Evolutionary conservation across 306 rosid species (phyloP), one percentile per base, ranked within the genome.

Genomic region (Morella rubra): DNA sequence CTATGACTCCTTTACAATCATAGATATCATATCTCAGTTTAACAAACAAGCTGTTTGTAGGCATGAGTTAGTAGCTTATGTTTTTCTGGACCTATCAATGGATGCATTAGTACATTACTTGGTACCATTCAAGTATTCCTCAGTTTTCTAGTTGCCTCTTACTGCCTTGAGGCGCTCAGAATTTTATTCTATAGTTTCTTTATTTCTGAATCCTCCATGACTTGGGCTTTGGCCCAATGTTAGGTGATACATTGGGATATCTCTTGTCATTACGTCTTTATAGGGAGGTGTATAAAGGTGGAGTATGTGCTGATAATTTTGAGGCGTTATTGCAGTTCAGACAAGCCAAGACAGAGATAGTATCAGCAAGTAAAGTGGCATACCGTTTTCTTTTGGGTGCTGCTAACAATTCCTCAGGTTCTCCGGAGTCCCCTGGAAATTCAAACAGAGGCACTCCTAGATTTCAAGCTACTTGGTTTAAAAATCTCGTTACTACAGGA

Each of bases 291-390:
- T 16, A 42, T 6, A 19, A 41, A 7, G 49, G 71, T 41, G 7
- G 13, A 64, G 15, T 15, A 7, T 8, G 50, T 51, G 50, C 55
- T 75, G 41, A 72, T 51, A 9, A n/a, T 71, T 53, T 44, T 22
- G 27, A 8, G 74, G 64, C 73, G 55, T 78, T 66, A 56, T 84
- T 88, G 89, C 93, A 96, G 99, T 84, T 96, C 8, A 93, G 90
- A 71, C 98, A 96, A 87, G 99, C 99, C 8, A 96, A 91, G 84
- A 89, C 98, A 20, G 96, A 96, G 90, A 91, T 96, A 59, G 86
- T 92, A 53, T 69, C 96, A 0, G 99, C 98, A 2, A 93, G 99
- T 92, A 96, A 90, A 86, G 98, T 96, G 73, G 99, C 99, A 14
- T 96, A 92, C 77, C 86, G 93, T 68, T 96, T 93, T 84, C 86